These are phyloP conservation scores for Backusella mclennaniae DNA, from an alignment of 192 early-diverging fungal species.

Conservation along the genomic window DNA sequence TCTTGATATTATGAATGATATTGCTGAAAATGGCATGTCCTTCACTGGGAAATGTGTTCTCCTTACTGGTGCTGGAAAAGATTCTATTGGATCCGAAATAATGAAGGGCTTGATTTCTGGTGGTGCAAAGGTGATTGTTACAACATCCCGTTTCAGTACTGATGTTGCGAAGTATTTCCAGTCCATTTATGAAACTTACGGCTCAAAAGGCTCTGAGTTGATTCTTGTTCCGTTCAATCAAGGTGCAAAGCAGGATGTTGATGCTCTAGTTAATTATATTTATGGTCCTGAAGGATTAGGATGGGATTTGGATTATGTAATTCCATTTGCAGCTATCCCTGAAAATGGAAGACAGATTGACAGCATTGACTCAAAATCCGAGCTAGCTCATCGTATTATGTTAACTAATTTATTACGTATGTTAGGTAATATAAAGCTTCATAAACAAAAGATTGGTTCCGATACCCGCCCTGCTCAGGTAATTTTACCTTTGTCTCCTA, in stretches of 20 bases:
- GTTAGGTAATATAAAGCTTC: constrained; percentile 79
- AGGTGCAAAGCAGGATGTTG: constrained; percentile 82
- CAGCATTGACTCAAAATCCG: constrained; percentile 80
- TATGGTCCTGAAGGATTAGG: constrained; percentile 79
- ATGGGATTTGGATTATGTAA: constrained; percentile 93
- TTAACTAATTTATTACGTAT: constrained; percentile 89
- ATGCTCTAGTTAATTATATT: constrained; percentile 80
- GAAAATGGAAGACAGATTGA: constrained; percentile 86
- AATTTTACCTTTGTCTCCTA: constrained; percentile 92
- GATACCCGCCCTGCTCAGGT: constrained; percentile 88
- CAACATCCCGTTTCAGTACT: constrained; percentile 87
- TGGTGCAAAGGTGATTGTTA: constrained; percentile 87
- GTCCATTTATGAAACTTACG: constrained; percentile 82
- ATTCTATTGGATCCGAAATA: constrained; percentile 86
- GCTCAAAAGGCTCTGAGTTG: constrained; percentile 82
- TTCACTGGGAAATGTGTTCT: constrained; percentile 85
- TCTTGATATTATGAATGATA: constrained; percentile 76
- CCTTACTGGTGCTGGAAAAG: constrained; percentile 87
- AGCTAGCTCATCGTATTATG: constrained; percentile 92
- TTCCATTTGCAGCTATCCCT: constrained; percentile 94
- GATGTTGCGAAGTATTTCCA: constrained; percentile 84
- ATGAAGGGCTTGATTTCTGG: constrained; percentile 81
- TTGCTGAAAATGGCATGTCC: constrained; percentile 80
- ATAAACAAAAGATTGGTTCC: constrained; percentile 73
- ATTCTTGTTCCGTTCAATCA: constrained; percentile 95